These are phyloP conservation scores for Paraphoma chrysanthemicola DNA, from an alignment of 2,329 filamentous ascomycete genomes.

Conservation along the genomic window DNA sequence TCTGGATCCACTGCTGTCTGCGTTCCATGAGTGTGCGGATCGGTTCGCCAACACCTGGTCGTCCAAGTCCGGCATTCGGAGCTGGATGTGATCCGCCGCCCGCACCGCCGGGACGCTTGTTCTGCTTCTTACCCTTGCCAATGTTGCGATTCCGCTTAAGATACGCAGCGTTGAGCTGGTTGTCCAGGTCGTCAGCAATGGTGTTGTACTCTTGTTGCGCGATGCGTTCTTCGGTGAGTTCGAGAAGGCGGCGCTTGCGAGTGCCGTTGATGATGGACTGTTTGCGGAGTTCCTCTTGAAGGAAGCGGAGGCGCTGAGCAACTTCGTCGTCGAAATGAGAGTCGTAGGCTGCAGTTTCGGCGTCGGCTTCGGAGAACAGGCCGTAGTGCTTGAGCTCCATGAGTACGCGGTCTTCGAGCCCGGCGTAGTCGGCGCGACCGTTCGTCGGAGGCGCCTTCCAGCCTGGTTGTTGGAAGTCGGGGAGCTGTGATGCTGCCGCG, in stretches of 20 bases:
- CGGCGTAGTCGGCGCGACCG: slow-evolving; percentile 78
- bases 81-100: slow-evolving; percentile 70
- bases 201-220: slow-evolving; percentile 96
- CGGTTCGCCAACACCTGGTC: slow-evolving; percentile 80
- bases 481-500: slow-evolving; percentile 79
- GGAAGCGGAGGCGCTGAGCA: slow-evolving; percentile 81
- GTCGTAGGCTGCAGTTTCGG: slow-evolving; percentile 77
- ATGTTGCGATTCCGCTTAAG: slow-evolving; percentile 94
- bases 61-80: slow-evolving; percentile 43
- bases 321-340: slow-evolving; percentile 94
- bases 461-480: slow-evolving; percentile 75
- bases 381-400: slow-evolving; percentile 91
- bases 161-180: slow-evolving; percentile 92
- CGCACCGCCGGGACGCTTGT: slow-evolving; percentile 76
- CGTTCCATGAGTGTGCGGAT: slow-evolving; percentile 93
- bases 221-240: slow-evolving; percentile 90
- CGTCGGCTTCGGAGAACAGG: slow-evolving; percentile 77
- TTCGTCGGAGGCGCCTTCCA: slow-evolving; percentile 79
- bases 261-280: slow-evolving; percentile 89
- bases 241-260: slow-evolving; percentile 83
- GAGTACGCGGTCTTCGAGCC: slow-evolving; percentile 89
- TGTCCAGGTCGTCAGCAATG: slow-evolving; percentile 94
- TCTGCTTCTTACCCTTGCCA: slow-evolving; percentile 90
- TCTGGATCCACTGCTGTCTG: slow-evolving; percentile 85
- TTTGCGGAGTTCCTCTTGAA: slow-evolving; percentile 82